Evolutionary conservation across 371 early-diverging fungal species (phyloP), one percentile per base, ranked within the genome.

Genomic region (Gilbertella persicaria): DNA sequence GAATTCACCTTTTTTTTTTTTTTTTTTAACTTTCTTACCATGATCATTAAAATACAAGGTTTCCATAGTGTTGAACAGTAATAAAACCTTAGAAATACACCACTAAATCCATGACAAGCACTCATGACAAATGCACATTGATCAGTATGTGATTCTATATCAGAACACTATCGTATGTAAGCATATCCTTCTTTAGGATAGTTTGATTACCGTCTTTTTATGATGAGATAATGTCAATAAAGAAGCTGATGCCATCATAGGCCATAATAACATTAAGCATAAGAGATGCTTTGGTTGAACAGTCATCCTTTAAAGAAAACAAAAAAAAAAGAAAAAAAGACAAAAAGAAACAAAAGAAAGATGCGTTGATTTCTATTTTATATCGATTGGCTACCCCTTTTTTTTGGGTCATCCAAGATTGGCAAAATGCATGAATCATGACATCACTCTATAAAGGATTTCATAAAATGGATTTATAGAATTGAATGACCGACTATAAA

Each of bases 11-110:
- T 52, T 21, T 23, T 16, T 16, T 21, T n/a, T n/a, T n/a, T n/a
- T n/a, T n/a, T n/a, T n/a, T n/a, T n/a, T n/a, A n/a, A n/a, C n/a
- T n/a, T n/a, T n/a, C n/a, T 50, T 63, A 57, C 63, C 63, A 63
- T 57, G 10, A 63, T 36, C 3, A 50, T 50, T 64, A 80, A 69
- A 58, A 75, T 41, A 4, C 67, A 5, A 21, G 79, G 81, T 17
- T 55, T 64, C 54, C 67, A 66, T 21, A 71, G 16, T 17, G 70
- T 55, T 25, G 79, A 71, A 58, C 88, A 87, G 59, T 82, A 87
- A 57, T 85, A 84, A 44, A 85, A 75, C 26, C 64, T 61, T 8
- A 85, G 54, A 58, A 80, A 87, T 42, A 58, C 55, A 0, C 64
- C 59, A 53, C 71, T 75, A 21, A 69, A 75, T 19, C 69, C 75